A percentile compares a stretch with the other conserved stretches of the same genome.
Evolutionary conservation across 768 basidiomycete species (phyloP).

Genomic region (Tulasnella calospora): DNA sequence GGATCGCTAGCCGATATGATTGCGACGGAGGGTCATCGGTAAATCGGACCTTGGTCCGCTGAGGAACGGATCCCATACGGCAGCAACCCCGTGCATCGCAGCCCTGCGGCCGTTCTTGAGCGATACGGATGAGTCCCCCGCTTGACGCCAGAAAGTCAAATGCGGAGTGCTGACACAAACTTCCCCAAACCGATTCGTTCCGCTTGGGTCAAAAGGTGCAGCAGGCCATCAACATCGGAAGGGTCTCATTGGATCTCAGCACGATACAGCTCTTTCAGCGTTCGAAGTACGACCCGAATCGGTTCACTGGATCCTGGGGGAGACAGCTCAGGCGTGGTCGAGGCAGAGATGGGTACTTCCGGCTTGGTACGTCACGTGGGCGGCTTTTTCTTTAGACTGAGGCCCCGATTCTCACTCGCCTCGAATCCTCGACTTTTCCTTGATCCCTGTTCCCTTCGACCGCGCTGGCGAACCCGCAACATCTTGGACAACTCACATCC

Average conservation of each 20-base stretch:
- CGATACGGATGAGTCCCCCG: not conserved
- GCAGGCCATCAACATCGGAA: not conserved
- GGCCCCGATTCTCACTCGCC: not conserved
- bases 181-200: not conserved
- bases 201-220: not conserved
- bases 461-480: not conserved
- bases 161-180: too few relatives aligned
- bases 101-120: not conserved
- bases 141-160: not conserved
- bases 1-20: not conserved
- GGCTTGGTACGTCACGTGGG: conserved; percentile 1
- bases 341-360: not conserved
- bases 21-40: not conserved
- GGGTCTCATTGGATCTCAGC: not conserved
- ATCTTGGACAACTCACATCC: not conserved
- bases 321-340: not conserved
- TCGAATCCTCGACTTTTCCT: not conserved
- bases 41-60: not conserved
- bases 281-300: not conserved
- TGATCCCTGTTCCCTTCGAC: not conserved
- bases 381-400: not conserved
- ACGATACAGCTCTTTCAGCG: not conserved
- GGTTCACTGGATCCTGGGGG: not conserved
- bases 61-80: not conserved
- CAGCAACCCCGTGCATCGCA: not conserved